phyloP scores from a whole-genome alignment of 2,329 filamentous ascomycete genomes.

The Gliomastix tumulicola region DNA sequence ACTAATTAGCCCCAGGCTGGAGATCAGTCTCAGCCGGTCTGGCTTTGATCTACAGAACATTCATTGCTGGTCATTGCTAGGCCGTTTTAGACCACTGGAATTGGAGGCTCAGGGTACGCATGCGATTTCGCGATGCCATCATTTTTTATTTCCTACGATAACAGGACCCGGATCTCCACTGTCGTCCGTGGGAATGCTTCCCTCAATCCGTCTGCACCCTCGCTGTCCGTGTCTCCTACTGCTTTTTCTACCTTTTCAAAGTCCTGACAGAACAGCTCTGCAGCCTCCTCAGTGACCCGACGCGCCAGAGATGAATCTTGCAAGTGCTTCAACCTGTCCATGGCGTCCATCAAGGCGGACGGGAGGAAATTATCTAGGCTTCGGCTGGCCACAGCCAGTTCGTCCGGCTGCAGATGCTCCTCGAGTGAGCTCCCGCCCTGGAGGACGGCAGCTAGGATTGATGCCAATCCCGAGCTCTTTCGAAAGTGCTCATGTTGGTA shows the following conservation, averaged over 20 bases:
- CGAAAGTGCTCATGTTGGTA: conserved; percentile 70
- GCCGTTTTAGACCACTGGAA: no score
- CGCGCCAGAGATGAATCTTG: conserved; percentile 66
- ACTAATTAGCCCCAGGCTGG: no score
- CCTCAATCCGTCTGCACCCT: conserved; percentile 9
- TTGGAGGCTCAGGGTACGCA: no score
- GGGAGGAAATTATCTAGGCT: conserved; percentile 85
- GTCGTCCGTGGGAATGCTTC: conserved; percentile 50
- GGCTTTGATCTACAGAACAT: no score
- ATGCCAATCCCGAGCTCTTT: conserved; percentile 62
- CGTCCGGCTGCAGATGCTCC: conserved; percentile 42
- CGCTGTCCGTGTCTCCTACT: conserved; percentile 19
- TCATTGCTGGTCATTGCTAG: no score
- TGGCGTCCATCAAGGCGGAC: conserved; percentile 86
- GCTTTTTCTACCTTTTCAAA: conserved; percentile 60
- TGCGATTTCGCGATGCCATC: no score
- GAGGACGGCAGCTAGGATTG: conserved; percentile 21
- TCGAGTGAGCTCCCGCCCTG: conserved; percentile 25
- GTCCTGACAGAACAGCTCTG: conserved; percentile 75
- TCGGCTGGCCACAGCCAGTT: conserved; percentile 62
- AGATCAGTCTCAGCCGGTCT: no score
- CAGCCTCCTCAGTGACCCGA: conserved; percentile 74
- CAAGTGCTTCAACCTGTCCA: conserved; percentile 70
- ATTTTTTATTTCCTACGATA: conserved; percentile 33
- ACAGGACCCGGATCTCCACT: conserved; percentile 51